Evolutionary conservation across 441 rosid genomes (phyloP), one percentile per base, ranked within the genome.

Genomic region (Omphalea diandra): DNA sequence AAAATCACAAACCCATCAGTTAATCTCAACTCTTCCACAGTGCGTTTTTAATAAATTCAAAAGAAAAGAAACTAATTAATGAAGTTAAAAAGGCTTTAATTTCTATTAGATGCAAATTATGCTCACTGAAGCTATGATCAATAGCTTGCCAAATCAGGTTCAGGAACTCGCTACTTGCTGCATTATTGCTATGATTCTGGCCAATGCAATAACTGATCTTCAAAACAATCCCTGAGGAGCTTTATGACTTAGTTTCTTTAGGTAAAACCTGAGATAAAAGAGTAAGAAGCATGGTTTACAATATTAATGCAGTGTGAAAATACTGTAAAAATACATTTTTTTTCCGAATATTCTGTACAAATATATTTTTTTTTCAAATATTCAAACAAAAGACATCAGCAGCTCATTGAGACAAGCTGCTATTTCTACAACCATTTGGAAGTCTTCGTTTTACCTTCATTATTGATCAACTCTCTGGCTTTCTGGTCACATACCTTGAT

Each of bases 81-180:
- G 31, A 22, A 20, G 69, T 49, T n/a, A 49, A 47, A 31, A 27
- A 4, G 38, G 31, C 27, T n/a, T 31, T 69, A 27, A n/a, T n/a
- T n/a, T n/a, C 36, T 36, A 26, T 22, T 1, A 40, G 22, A 44
- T 38, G 61, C 69, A 71, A 56, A 8, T 43, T 32, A 43, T 71
- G 56, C 55, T 63, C n/a, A 1, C 60, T 54, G 69, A 54, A 54
- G 46, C 35, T 27, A 20, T 24, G 38, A 35, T 17, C 26, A 69
- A 18, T 8, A 46, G 35, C 53, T 56, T 26, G 8, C 18, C 31
- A 11, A 27, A 18, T 71, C 49, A 62, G n/a, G 47, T 43, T 57
- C 46, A 22, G 56, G 38, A 63, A 54, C 38, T 47, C 49, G 4
- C 43, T 52, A 26, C 12, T 41, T 43, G 15, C 22, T 15, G 7